Evolutionary conservation across 2,329 filamentous ascomycete genomes (phyloP), one percentile per base, ranked within the genome.

Genomic region (Penicillium sp.): DNA sequence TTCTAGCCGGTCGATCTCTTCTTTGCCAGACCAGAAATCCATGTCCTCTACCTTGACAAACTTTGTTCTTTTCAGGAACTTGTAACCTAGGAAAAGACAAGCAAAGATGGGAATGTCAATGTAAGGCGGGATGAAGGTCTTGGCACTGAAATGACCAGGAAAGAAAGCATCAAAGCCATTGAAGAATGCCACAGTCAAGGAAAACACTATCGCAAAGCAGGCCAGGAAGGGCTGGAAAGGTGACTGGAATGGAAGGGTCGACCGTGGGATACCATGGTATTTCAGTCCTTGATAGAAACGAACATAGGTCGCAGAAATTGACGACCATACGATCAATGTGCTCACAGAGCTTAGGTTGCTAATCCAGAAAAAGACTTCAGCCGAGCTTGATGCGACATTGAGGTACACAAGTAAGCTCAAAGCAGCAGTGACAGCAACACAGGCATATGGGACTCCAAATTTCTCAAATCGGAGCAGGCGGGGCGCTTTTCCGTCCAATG

Each of bases 371-470:
- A 91, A 77, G 0, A 90, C 88, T 12, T 83, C 83, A 9, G 87
- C 82, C 0, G 84, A 81, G 55, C 78, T 79, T 52, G 81, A 77
- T 12, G 82, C 84, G 11, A 91, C 78, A 69, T 90, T 86, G n/a
- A 91, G 76, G 72, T 90, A 92, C 1, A 85, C 83, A 2, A 93
- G 77, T 12, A 89, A 75, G 2, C 86, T 83, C 61, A 92, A 85
- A 4, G 81, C 71, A 45, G 89, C 79, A 1, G 88, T 85, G 19
- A 85, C 72, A 1, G 72, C 55, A 35, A 91, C 87, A 63, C 85
- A 88, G 69, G 85, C 88, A 61, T 89, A 80, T 0, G 89, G 89
- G 0, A 92, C 85, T 43, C 88, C 87, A 14, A 73, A 76, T 43
- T 75, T 78, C 6, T 81, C 87, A 9, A 70, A 80, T 4, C 57